Conservation (phyloP, 2,329 filamentous ascomycete species). For the Neonectria faginata region DNA sequence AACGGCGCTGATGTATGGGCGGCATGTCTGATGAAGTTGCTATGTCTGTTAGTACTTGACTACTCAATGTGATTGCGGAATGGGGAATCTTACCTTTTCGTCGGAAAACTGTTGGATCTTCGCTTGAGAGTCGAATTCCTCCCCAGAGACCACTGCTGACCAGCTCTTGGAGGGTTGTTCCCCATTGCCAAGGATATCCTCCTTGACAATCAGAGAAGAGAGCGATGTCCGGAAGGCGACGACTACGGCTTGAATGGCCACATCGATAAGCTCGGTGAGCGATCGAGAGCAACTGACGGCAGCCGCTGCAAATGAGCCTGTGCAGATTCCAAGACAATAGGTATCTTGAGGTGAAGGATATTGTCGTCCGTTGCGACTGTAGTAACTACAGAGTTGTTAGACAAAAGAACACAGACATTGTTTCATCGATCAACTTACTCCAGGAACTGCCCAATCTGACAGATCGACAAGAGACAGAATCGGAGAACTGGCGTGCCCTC, state of each 20-base stretch:
- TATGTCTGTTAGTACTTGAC: neutral
- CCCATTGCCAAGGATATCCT: conserved; percentile 29
- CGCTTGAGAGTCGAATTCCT: conserved; percentile 23
- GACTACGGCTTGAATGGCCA: conserved; percentile 36
- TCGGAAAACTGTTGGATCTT: conserved; percentile 15
- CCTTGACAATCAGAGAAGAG: conserved; percentile 28
- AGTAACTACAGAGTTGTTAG: conserved; percentile 22
- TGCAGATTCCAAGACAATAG: conserved; percentile 41
- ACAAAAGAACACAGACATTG: neutral
- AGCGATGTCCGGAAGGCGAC: conserved; percentile 40
- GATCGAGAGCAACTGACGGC: conserved; percentile 42
- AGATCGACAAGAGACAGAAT: conserved; percentile 41
- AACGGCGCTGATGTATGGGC: conserved; percentile 43
- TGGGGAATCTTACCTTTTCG: conserved; percentile 21
- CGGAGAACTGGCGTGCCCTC: conserved; percentile 34
- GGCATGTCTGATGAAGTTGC: conserved; percentile 23
- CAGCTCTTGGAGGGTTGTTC: conserved; percentile 25
- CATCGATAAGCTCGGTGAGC: conserved; percentile 37
- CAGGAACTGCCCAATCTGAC: conserved; percentile 43
- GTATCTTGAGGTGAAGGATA: conserved; percentile 39
- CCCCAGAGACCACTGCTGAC: conserved; percentile 34
- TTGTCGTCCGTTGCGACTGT: conserved; percentile 28
- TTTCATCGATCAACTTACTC: conserved; percentile 31
- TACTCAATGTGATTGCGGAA: neutral
- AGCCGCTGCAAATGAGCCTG: conserved; percentile 44